Base-by-base conservation (phyloP, 2,329 filamentous ascomycete species). In the Ceratocystis lukuohia region DNA sequence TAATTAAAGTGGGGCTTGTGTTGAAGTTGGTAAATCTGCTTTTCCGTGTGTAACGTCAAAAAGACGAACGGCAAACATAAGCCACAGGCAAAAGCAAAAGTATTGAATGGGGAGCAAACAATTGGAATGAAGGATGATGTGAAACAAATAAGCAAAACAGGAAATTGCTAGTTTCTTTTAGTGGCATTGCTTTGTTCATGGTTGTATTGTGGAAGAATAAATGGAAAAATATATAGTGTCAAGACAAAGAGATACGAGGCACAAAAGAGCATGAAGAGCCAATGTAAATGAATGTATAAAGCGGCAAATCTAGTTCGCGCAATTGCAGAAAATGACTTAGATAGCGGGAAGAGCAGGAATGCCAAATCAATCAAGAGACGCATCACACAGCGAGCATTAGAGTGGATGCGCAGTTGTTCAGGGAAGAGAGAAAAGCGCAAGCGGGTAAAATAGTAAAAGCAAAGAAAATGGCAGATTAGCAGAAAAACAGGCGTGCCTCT, bases 251-350 rank as follows among this genome's bases (percentile, higher is more conserved):
- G 28, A 59, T n/a, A 59, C 28, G 28, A 17, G 28, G 12, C 15
- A 12, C 22, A 59, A 33, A 33, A 59, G 17, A 7, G 17, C 7
- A 25, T 33, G 10, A 30, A 30, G 53, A 15, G n/a, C 33, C 17
- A 7, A 1, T 5, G 25, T 17, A 22, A 25, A 33, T 33, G 28
- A 17, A 3, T 17, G 25, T 30, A 22, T 15, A 59, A 20, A 33
- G 25, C 3, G 28, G 53, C n/a, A 59, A 59, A 59, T 59, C 53
- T 59, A n/a, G 12, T 59, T 59, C 53, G 53, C 53, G 25, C 53
- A 33, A 30, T 59, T 59, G 53, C 53, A 59, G 53, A 59, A 59
- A 59, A 6, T 33, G 53, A 33, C 53, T 59, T 30, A 59, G 53
- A 59, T 59, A 17, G n/a, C 15, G 17, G 22, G 17, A 33, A 30